These are phyloP conservation scores for Podila minutissima DNA, from an alignment of 192 early-diverging fungal genomes.

Conservation along the genomic window DNA sequence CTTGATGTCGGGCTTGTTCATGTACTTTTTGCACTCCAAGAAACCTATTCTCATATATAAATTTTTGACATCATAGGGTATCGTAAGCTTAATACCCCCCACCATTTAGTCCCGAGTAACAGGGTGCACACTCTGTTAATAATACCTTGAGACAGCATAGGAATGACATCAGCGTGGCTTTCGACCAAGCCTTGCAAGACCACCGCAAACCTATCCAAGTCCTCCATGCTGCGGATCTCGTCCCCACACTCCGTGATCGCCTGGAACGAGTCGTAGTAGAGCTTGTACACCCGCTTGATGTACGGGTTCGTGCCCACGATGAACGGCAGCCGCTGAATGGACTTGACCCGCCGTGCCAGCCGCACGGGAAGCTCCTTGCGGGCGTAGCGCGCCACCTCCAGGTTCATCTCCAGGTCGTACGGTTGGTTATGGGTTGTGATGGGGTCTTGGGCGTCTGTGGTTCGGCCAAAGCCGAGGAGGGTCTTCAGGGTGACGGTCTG, in stretches of 20 bases:
- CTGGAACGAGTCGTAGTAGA: constrained; percentile 76
- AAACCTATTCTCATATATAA: constrained; percentile 66
- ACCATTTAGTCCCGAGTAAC: no score
- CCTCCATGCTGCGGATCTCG: constrained; percentile 59
- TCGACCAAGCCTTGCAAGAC: constrained; percentile 77
- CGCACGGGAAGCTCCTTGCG: constrained; percentile 86
- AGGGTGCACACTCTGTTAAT: no score
- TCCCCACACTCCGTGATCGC: constrained; percentile 68
- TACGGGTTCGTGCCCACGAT: constrained; percentile 96
- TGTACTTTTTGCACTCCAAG: constrained; percentile 90
- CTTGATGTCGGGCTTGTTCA: constrained; percentile 74
- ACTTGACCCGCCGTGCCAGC: constrained; percentile 84
- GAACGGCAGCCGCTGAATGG: constrained; percentile 89
- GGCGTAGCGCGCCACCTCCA: constrained; percentile 60
- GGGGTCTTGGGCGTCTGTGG: not conserved
- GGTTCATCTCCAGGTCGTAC: constrained; percentile 4
- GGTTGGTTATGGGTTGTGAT: not conserved
- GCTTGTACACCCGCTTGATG: constrained; percentile 82
- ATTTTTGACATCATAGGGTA: not conserved
- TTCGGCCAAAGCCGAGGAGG: constrained; percentile 7
- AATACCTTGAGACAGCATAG: constrained; percentile 81
- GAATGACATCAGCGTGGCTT: constrained; percentile 86
- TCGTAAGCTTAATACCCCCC: no score
- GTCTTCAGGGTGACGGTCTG: constrained; percentile 15
- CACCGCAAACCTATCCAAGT: constrained; percentile 71